phyloP scores from a whole-genome alignment of 2,329 filamentous ascomycete species.

The Ceratocystis eucalypticola region DNA sequence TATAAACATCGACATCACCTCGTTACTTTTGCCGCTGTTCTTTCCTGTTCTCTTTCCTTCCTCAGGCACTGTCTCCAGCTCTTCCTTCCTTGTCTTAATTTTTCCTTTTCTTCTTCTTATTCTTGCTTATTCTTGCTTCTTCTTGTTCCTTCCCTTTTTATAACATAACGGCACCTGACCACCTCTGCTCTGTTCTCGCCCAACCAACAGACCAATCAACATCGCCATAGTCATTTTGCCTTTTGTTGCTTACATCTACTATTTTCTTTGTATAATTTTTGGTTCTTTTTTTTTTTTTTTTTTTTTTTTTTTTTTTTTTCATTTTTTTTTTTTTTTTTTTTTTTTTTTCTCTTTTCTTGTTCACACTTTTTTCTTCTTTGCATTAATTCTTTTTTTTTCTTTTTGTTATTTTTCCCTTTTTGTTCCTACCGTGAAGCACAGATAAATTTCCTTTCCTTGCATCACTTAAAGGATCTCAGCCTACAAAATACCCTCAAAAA shows the following conservation, averaged over 20 bases:
- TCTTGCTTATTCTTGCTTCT: not conserved
- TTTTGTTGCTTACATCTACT: constrained; percentile 5
- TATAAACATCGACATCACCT: constrained; percentile 6
- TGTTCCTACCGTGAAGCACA: not conserved
- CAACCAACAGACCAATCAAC: not conserved
- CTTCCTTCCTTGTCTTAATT: not conserved
- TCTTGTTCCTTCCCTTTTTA: not conserved
- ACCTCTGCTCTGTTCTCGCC: not conserved
- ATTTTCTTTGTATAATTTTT: not conserved
- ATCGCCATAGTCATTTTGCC: not conserved
- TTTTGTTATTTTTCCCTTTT: constrained; percentile 29
- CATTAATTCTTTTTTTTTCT: not conserved
- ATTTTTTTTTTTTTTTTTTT: too few relatives aligned
- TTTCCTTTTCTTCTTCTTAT: not conserved
- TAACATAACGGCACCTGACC: not conserved
- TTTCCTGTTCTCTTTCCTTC: not conserved
- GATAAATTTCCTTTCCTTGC: not conserved
- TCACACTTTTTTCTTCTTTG: not conserved
- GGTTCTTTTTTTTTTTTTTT: constrained; percentile 27
- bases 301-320: not conserved
- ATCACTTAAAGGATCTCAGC: not conserved
- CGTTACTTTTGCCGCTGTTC: not conserved
- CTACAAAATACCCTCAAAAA: constrained; percentile 1
- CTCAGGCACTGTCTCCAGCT: not conserved
- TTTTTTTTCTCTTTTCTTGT: not conserved